Base-by-base conservation (phyloP, 129 eudicot species). In the Flaveria linearis region DNA sequence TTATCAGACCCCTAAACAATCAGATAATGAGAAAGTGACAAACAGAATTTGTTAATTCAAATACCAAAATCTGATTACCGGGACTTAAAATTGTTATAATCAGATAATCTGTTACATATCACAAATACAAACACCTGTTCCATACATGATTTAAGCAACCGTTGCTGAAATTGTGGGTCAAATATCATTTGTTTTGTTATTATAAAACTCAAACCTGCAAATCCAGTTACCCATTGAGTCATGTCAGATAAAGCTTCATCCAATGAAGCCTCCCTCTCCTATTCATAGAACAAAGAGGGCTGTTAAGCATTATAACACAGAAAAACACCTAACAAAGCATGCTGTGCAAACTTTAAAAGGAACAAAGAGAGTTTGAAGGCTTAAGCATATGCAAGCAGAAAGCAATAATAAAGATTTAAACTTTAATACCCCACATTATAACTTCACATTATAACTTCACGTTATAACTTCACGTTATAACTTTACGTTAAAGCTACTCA, bases 221-320 rank as follows among this genome's bases (percentile, higher is more conserved):
- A 88, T 65, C 91, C 86, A 50, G 93, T 82, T 52, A 87, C 96
- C 98, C 98, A 93, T 51, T 90, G 81, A 68, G 88, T 80, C 82
- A 91, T 84, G 30, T 88, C 97, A 18, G 87, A 85, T 46, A 88
- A 61, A 69, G 87, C 87, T 67, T 72, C 96, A 56, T 82, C 88
- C 25, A 87, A 55, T 15, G 97, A 82, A 53, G 85, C 89, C 66
- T 75, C 76, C 58, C 83, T 77, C 62, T 94, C 96, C 98, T 94
- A 70, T 53, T 72, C 55, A 85, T 25, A 41, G 12, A 61, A 66
- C 65, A 76, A 55, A 51, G 11, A n/a, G 69, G 18, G 23, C 65
- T n/a, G 30, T 58, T 71, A 79, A 68, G 60, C 77, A 78, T 61
- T 50, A 58, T 61, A 1, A 45, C 50, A 1, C 50, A 45, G 13